These are phyloP conservation scores for Crithidia acanthocephali DNA, from an alignment of 208 protist species.

Conservation along the genomic window DNA sequence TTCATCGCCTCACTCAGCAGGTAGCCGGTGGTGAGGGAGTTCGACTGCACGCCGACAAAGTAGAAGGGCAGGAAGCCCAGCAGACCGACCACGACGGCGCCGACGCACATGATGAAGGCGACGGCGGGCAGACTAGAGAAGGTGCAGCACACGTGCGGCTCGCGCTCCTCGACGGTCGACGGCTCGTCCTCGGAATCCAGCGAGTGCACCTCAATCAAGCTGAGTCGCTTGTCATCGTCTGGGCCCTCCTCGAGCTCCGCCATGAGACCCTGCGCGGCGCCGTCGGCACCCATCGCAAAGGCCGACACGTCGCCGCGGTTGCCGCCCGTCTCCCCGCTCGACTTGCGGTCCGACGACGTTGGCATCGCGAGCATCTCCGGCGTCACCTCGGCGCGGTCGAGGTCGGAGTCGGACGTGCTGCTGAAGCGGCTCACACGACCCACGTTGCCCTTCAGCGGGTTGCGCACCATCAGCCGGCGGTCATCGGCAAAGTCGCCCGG, in stretches of 20 bases:
- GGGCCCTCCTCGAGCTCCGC: conserved; percentile 21
- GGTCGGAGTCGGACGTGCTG: conserved; percentile 28
- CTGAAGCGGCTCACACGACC: conserved; percentile 14
- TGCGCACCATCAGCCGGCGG: conserved; percentile 31
- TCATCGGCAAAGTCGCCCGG: conserved; percentile 25
- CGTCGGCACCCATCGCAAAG: conserved; percentile 15
- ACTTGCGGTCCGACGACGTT: conserved; percentile 9
- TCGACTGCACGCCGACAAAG: conserved; percentile 48
- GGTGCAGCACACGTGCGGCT: conserved; percentile 33
- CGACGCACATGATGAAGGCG: conserved; percentile 55
- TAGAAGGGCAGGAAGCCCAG: conserved; percentile 69
- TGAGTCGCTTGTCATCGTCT: conserved; percentile 22
- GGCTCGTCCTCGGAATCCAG: conserved; percentile 36
- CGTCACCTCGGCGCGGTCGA: conserved; percentile 9
- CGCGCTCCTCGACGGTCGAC: conserved; percentile 14
- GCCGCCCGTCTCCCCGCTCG: conserved; percentile 11
- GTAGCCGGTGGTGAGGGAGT: conserved; percentile 42
- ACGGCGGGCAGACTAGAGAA: conserved; percentile 49
- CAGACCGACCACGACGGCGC: conserved; percentile 50
- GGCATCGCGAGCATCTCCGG: conserved; percentile 17
- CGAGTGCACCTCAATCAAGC: conserved; percentile 30
- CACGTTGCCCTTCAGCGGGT: conserved; percentile 27
- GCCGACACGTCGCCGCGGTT: conserved; percentile 8
- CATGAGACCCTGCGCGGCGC: conserved; percentile 21
- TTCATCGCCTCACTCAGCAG: conserved; percentile 53